Evolutionary conservation across 192 early-diverging fungal species (phyloP).

Genomic region (Thamnidium elegans): DNA sequence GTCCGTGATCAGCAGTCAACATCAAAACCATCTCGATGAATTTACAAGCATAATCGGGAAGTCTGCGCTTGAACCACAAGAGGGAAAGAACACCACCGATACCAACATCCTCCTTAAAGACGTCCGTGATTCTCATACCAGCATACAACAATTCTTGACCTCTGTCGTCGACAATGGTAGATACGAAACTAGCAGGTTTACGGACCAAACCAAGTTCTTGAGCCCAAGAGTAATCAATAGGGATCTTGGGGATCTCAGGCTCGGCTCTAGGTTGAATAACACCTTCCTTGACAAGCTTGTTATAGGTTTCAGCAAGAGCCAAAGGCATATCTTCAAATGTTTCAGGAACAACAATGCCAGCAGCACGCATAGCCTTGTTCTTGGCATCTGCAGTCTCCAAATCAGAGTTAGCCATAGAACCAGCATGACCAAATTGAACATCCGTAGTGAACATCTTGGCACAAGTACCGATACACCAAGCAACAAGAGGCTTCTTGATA

Average conservation of each 20-base stretch:
- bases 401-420: slow-evolving; percentile 93
- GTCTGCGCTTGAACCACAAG: slow-evolving; percentile 97
- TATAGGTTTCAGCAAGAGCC: slow-evolving; percentile 75
- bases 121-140: slow-evolving; percentile 97
- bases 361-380: slow-evolving; percentile 80
- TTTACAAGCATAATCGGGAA: slow-evolving; percentile 91
- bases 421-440: slow-evolving; percentile 98
- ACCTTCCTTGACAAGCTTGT: slow-evolving; percentile 69
- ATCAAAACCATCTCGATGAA: slow-evolving; percentile 99
- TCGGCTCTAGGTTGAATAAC: slow-evolving; percentile 72
- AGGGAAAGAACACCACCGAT: slow-evolving; percentile 96
- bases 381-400: slow-evolving; percentile 96
- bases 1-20: slow-evolving; percentile 99
- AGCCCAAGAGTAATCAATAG: slow-evolving; percentile 99
- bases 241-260: slow-evolving; percentile 96
- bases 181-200: slow-evolving; percentile 97
- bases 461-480: slow-evolving; percentile 99
- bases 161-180: slow-evolving; percentile 98
- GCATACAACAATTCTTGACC: slow-evolving; percentile 98
- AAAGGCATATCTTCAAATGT: slow-evolving; percentile 94
- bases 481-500: slow-evolving; percentile 98
- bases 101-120: slow-evolving; percentile 98
- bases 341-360: slow-evolving; percentile 89
- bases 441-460: slow-evolving; percentile 99
- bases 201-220: slow-evolving; percentile 97